phyloP scores from a whole-genome alignment of 1,284 basidiomycete genomes.

The Heliocybe sulcata region DNA sequence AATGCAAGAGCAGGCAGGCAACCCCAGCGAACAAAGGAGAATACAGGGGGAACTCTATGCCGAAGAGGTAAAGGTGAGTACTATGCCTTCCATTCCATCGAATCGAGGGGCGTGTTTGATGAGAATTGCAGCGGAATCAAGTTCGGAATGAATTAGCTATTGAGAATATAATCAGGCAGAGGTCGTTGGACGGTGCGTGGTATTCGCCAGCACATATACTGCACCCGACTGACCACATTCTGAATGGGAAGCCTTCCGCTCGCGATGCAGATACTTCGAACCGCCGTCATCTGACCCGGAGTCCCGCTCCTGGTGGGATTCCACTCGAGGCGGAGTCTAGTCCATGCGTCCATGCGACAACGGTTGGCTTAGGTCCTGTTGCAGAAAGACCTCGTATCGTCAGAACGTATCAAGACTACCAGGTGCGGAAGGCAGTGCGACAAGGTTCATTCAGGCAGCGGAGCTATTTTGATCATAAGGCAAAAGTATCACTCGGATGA shows the following conservation, averaged over 20 bases:
- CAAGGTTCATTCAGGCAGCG: too few species aligned
- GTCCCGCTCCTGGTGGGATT: constrained; percentile 67
- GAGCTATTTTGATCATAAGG: too few species aligned
- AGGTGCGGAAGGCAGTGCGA: too few species aligned
- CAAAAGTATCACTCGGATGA: too few species aligned
- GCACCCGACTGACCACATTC: constrained; percentile 2
- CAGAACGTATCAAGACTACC: too few species aligned
- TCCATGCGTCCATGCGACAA: not conserved
- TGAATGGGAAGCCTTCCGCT: constrained; percentile 58
- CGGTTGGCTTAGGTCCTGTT: not conserved
- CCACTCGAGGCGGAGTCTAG: constrained; percentile 18
- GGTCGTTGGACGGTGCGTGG: constrained; percentile 69
- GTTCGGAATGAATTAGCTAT: constrained; percentile 75
- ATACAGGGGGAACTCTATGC: constrained; percentile 53
- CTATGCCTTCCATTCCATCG: not conserved
- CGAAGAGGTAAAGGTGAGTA: constrained; percentile 68
- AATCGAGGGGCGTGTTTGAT: not conserved
- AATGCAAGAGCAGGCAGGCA: constrained; percentile 34
- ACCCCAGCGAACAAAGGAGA: constrained; percentile 38
- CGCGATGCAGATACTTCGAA: constrained; percentile 77
- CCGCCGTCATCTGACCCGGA: constrained; percentile 59
- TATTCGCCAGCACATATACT: constrained; percentile 3
- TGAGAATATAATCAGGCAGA: constrained; percentile 72
- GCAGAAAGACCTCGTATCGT: not conserved
- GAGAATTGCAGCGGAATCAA: constrained; percentile 57